These are phyloP conservation scores for Suhomyces bokatorum DNA, from an alignment of 1,139 yeast species.

Conservation along the genomic window DNA sequence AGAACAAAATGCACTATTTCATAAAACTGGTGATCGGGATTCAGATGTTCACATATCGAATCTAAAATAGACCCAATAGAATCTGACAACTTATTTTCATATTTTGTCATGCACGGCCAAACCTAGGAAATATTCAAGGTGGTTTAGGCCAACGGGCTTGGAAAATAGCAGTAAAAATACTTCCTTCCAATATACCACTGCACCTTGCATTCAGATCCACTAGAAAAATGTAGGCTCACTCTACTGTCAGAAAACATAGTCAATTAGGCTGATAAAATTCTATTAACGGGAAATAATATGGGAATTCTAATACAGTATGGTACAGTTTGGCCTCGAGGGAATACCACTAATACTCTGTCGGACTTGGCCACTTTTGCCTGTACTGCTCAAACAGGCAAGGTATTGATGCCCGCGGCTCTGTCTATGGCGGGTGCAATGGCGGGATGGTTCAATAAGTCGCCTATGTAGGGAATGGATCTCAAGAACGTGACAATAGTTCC, in stretches of 20 bases:
- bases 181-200: too few relatives aligned
- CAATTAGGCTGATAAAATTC: background rate
- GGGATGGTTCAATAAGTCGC: slow-evolving; percentile 83
- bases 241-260: background rate
- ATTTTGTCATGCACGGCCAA: background rate
- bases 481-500: slow-evolving; percentile 89
- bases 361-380: background rate
- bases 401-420: slow-evolving; percentile 47
- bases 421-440: slow-evolving; percentile 70
- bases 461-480: slow-evolving; percentile 84
- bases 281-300: background rate
- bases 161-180: too few relatives aligned
- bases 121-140: too few relatives aligned
- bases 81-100: background rate
- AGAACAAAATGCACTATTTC: too few relatives aligned
- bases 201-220: too few relatives aligned
- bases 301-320: slow-evolving; percentile 5
- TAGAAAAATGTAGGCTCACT: too few relatives aligned
- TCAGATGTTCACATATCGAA: background rate
- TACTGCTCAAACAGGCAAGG: slow-evolving; percentile 40
- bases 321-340: background rate
- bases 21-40: too few relatives aligned
- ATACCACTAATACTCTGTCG: slow-evolving; percentile 1
- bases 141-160: too few relatives aligned
- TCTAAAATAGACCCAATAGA: background rate